Evolutionary conservation across 768 basidiomycete species (phyloP).

Genomic region (Pisolithus tinctorius): DNA sequence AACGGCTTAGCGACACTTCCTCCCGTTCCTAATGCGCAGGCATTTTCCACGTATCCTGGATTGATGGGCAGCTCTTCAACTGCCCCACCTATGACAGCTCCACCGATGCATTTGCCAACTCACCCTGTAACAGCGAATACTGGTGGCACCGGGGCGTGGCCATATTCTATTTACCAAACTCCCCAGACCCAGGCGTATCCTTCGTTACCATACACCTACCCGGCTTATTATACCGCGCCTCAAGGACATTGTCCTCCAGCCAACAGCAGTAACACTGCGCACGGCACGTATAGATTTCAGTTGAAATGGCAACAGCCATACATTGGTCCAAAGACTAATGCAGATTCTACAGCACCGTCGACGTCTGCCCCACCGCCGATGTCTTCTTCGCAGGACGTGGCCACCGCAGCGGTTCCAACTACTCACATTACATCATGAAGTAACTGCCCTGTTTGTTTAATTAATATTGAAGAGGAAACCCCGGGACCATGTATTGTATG

Average conservation of each 20-base stretch:
- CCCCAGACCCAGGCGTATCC: constrained; percentile 15
- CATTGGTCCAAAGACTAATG: constrained; percentile 30
- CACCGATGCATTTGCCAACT: constrained; percentile 14
- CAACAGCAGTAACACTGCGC: constrained; percentile 11
- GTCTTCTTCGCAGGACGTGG: constrained; percentile 2
- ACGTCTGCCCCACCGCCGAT: neutral
- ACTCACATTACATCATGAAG: neutral
- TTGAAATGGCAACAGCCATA: constrained; percentile 33
- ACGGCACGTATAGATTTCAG: constrained; percentile 18
- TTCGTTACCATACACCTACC: constrained; percentile 13
- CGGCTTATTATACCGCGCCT: constrained; percentile 17
- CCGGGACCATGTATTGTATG: neutral
- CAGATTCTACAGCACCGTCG: constrained; percentile 25
- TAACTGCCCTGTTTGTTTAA: neutral
- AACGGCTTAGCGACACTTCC: constrained; percentile 12
- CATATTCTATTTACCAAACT: constrained; percentile 23
- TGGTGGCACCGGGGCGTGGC: constrained; percentile 25
- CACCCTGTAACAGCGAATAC: constrained; percentile 14
- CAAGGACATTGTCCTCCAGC: constrained; percentile 9
- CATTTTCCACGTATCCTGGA: constrained; percentile 18
- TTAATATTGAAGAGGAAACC: neutral
- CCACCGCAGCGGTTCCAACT: constrained; percentile 5
- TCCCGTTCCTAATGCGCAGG: constrained; percentile 8
- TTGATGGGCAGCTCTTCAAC: constrained; percentile 16
- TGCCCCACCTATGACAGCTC: constrained; percentile 10